Evolutionary conservation across 306 rosid genomes (phyloP), one percentile per base, ranked within the genome.

Genomic region (Trifolium repens): DNA sequence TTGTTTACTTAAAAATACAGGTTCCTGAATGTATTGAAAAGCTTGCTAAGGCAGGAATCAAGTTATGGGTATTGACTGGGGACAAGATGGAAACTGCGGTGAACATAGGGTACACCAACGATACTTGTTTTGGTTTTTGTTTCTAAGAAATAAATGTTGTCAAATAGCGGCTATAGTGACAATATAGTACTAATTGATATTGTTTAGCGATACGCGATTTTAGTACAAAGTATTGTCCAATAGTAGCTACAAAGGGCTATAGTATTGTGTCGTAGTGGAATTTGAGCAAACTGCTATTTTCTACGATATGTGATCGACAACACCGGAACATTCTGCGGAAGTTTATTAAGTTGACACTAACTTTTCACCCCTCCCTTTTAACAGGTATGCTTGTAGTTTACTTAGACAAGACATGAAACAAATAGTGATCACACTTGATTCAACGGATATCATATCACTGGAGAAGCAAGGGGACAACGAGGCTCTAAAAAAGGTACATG

Each of bases 21-120:
- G 98, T 93, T 78, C 94, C 98, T 34, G 96, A 88, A 71, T 91
- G 98, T 79, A 89, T 93, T 30, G 79, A 72, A 61, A 93, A 85
- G 80, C 96, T 93, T 58, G 84, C 86, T 58, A 81, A 30, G 47
- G 93, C 98, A 42, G 90, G 94, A 74, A 93, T 93, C 74, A 91
- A 93, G 81, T 70, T 93, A 84, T 93, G 98, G 98, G 97, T 93
- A 46, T 78, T 93, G 81, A 93, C 98, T 4, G 98, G 98, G 64
- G 98, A 93, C 87, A 93, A 91, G 75, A 91, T 91, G 98, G 98
- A 93, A 83, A 93, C 98, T 75, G 98, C 98, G 13, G 79, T 91
- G 61, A 93, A 91, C 64, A 88, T 91, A 69, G 98, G 98, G 98
- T 90, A 86, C 32, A 43, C 61, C 1, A 71, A 53, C 67, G 74